These are phyloP conservation scores for Microbotryomycetes sp. DNA, from an alignment of 1,284 basidiomycete species.

Conservation along the genomic window DNA sequence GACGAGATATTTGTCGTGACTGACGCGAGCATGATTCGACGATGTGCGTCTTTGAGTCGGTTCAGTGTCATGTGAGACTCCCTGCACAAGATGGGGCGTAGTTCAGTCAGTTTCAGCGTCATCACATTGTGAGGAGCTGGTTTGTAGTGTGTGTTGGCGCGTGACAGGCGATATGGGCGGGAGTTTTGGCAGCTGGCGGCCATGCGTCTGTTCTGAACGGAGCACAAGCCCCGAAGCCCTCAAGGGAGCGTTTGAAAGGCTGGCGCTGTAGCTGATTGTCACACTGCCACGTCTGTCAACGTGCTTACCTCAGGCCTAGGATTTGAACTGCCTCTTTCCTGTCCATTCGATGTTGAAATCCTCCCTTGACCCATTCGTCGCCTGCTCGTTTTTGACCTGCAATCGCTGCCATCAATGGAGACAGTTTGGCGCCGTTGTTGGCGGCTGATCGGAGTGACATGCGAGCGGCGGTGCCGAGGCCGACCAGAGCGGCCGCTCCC, in stretches of 20 bases:
- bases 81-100: too few species aligned
- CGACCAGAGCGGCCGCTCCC: slow-evolving; percentile 29
- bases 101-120: too few species aligned
- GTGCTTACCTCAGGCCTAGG: slow-evolving; percentile 84
- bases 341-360: slow-evolving; percentile 95
- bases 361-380: slow-evolving; percentile 85
- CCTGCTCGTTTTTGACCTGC: slow-evolving; percentile 25
- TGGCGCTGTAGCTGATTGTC: too few species aligned
- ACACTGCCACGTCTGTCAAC: too few species aligned
- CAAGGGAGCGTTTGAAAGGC: too few species aligned
- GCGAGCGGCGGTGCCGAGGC: slow-evolving; percentile 26
- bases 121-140: too few species aligned
- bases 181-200: neutral
- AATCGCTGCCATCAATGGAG: slow-evolving; percentile 30
- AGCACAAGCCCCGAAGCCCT: too few species aligned
- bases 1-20: neutral
- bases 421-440: slow-evolving; percentile 31
- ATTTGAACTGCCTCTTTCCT: slow-evolving; percentile 84
- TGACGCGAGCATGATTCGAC: slow-evolving; percentile 79
- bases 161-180: too few species aligned
- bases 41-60: slow-evolving; percentile 80
- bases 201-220: too few species aligned
- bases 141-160: too few species aligned
- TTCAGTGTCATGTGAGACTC: slow-evolving; percentile 64
- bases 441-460: slow-evolving; percentile 33